phyloP scores from a whole-genome alignment of 352 stramenopile species.

The Pythium insidiosum region DNA sequence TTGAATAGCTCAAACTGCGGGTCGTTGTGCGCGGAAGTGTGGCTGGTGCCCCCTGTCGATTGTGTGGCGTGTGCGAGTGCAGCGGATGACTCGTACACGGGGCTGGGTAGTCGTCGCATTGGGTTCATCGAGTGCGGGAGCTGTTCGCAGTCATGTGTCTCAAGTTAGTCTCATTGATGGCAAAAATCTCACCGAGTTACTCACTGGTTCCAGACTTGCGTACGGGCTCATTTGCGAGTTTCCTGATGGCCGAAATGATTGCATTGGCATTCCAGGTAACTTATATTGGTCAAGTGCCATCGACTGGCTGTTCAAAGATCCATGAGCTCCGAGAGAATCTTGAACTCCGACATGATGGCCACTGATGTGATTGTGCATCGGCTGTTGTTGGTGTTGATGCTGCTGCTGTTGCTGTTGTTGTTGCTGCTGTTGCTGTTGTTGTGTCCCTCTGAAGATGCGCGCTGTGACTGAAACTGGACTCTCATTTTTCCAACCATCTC shows the following conservation, averaged over 20 bases:
- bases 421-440: conserved; percentile 21
- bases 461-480: conserved; percentile 17
- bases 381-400: conserved; percentile 13
- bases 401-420: conserved; percentile 22
- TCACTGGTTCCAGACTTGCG: too few relatives aligned
- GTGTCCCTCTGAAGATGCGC: conserved; percentile 16
- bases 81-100: too few relatives aligned
- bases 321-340: too few relatives aligned
- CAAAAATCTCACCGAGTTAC: too few relatives aligned
- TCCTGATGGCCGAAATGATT: too few relatives aligned
- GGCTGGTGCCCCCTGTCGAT: conserved; percentile 5
- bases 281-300: too few relatives aligned
- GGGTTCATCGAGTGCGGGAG: conserved; percentile 8
- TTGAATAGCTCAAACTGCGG: conserved; percentile 23
- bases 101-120: conserved; percentile 12
- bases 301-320: too few relatives aligned
- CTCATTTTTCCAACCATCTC: conserved; percentile 20
- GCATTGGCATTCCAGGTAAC: too few relatives aligned
- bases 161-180: too few relatives aligned
- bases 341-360: conserved; percentile 3
- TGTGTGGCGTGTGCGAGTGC: too few relatives aligned
- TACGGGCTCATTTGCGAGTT: too few relatives aligned
- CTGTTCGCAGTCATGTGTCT: too few relatives aligned
- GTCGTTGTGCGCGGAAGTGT: conserved; percentile 1
- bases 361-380: conserved; percentile 1